These are phyloP conservation scores for Quercus gilva DNA, from an alignment of 306 rosid genomes.

Conservation along the genomic window DNA sequence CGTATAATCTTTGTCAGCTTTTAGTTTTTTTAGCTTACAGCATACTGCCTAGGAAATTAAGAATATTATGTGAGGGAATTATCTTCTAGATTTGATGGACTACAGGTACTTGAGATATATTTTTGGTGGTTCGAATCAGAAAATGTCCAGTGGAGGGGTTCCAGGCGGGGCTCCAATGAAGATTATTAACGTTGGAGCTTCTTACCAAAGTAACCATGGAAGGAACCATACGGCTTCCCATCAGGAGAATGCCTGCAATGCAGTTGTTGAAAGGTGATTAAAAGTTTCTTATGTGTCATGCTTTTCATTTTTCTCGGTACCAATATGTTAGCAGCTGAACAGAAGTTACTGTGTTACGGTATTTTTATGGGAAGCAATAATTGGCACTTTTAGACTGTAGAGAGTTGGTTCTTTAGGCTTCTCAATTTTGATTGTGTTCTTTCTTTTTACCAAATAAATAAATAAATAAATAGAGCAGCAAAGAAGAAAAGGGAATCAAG, in stretches of 20 bases:
- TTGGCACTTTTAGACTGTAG: background rate
- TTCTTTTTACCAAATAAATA: background rate
- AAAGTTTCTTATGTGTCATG: background rate
- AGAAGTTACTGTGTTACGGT: background rate
- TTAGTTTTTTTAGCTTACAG: background rate
- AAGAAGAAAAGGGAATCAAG: slow-evolving; percentile 27
- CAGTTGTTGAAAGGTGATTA: slow-evolving; percentile 7
- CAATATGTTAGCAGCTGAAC: background rate
- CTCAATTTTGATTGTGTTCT: background rate
- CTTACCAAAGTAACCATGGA: slow-evolving; percentile 13
- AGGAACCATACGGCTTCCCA: background rate
- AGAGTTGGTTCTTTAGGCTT: background rate
- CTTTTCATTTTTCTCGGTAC: background rate
- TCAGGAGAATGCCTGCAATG: background rate
- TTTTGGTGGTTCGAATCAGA: background rate
- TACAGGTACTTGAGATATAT: background rate
- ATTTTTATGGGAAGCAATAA: background rate
- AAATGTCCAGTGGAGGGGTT: slow-evolving; percentile 6
- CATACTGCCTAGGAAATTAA: background rate
- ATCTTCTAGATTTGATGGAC: slow-evolving; percentile 10
- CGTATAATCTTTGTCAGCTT: background rate
- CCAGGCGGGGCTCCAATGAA: background rate
- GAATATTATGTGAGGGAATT: background rate
- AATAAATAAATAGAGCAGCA: slow-evolving; percentile 6
- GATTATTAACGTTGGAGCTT: background rate